Conservation (phyloP, 1,139 yeast species). For the Blastobotrys illinoisensis region DNA sequence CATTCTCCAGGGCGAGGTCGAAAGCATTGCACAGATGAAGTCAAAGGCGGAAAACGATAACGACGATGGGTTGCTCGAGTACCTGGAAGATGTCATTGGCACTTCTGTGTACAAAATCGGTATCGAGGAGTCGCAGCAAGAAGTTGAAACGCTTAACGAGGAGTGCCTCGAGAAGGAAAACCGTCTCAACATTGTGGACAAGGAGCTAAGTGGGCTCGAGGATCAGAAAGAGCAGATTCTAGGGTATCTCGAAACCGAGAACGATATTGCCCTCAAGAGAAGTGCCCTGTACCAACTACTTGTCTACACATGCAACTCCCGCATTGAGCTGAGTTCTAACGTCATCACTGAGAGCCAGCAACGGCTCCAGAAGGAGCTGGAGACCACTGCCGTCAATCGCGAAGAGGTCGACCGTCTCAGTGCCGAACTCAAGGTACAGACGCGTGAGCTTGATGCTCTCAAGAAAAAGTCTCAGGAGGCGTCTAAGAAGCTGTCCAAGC, state of each 20-base stretch:
- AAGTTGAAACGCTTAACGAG: slow-evolving; percentile 69
- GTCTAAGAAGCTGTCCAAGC: slow-evolving; percentile 26
- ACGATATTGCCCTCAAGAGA: slow-evolving; percentile 48
- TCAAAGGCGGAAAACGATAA: slow-evolving; percentile 89
- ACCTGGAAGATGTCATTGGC: slow-evolving; percentile 94
- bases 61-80: slow-evolving; percentile 92
- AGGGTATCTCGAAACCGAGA: slow-evolving; percentile 60
- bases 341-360: slow-evolving; percentile 43
- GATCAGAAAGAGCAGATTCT: slow-evolving; percentile 66
- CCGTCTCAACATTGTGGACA: slow-evolving; percentile 72
- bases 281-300: slow-evolving; percentile 56
- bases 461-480: slow-evolving; percentile 25
- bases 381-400: slow-evolving; percentile 40
- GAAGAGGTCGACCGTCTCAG: slow-evolving; percentile 36
- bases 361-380: slow-evolving; percentile 44
- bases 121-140: slow-evolving; percentile 59
- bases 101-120: slow-evolving; percentile 75
- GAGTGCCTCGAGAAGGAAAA: slow-evolving; percentile 75
- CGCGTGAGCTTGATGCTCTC: slow-evolving; percentile 21
- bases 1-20: slow-evolving; percentile 97
- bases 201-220: slow-evolving; percentile 68
- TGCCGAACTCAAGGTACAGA: slow-evolving; percentile 39
- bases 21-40: slow-evolving; percentile 97
- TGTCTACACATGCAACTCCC: slow-evolving; percentile 39
- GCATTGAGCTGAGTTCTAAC: slow-evolving; percentile 34